Base-by-base conservation (phyloP, 192 early-diverging fungal species). In the Irineochytrium annulatum region DNA sequence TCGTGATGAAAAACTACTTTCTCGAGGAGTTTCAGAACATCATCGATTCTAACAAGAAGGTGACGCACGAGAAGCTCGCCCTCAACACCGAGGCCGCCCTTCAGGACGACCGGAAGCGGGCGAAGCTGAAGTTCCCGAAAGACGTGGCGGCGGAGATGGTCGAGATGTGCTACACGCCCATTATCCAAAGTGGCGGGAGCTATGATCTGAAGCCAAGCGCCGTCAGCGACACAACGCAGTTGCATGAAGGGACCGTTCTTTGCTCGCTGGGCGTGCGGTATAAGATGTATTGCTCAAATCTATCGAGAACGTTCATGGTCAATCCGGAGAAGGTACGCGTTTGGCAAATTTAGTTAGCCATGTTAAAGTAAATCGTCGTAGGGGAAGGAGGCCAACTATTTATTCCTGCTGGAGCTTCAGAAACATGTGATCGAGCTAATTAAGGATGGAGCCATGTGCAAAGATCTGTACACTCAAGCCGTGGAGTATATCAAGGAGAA, bases 231-330 rank as follows among this genome's bases (percentile, higher is more conserved):
- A 70, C 74, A 0, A 82, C 83, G n/a, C 66, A 71, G 30, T 71
- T 99, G 31, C 91, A 93, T 63, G 84, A 89, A 1, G 94, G 93
- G 30, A 92, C 90, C 0, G 87, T 99, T 34, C 66, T 99, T 39
- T 96, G 93, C 74, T 91, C 92, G 3, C 74, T 99, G 3, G 95
- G 92, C 60, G 83, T 93, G 29, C 86, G 97, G 17, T 99, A 97
- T 80, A 90, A 89, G 73, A 88, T 79, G 28, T 99, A 96, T 64
- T 97, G 90, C 74, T 92, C 97, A 34, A 94, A 93, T 49, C 82
- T 99, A 67, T 87, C 86, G 17, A 80, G 97, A 59, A 97, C 97
- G 6, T 95, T 91, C 53, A 70, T 99, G 60, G 92, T 98, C 34
- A 88, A 92, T 61, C 93, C 97, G 16, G 89, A 77, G 68, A 90